Evolutionary conservation across 192 early-diverging fungal genomes (phyloP).

Genomic region (Mortierella antarctica): DNA sequence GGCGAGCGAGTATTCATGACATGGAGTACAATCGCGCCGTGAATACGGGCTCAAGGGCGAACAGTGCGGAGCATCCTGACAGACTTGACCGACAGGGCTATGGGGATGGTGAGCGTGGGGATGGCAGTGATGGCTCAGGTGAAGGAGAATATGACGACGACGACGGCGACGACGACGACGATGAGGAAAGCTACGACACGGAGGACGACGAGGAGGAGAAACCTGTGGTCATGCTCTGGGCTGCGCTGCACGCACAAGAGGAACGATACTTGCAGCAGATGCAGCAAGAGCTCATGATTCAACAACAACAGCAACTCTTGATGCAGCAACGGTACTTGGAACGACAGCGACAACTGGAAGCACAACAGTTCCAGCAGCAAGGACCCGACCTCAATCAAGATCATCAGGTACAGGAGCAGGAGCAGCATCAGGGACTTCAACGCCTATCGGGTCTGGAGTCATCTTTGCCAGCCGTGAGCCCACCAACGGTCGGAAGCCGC

Average conservation of each 20-base stretch:
- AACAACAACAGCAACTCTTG: slow-evolving; percentile 20
- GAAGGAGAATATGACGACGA: background rate
- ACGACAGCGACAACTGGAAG: slow-evolving; percentile 2
- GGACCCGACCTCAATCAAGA: too few species aligned
- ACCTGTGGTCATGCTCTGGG: slow-evolving; percentile 42
- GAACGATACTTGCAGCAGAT: slow-evolving; percentile 47
- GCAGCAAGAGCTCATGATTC: slow-evolving; percentile 28
- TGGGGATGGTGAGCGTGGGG: background rate
- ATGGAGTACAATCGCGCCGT: slow-evolving; percentile 46
- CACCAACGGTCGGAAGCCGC: slow-evolving; percentile 15
- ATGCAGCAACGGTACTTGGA: background rate
- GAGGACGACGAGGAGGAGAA: slow-evolving; percentile 22
- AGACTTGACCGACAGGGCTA: background rate
- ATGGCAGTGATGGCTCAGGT: too few species aligned
- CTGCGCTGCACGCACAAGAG: slow-evolving; percentile 37
- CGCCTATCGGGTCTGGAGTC: background rate
- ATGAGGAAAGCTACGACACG: background rate
- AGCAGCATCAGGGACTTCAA: background rate
- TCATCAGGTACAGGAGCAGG: slow-evolving; percentile 7
- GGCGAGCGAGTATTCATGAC: slow-evolving; percentile 37
- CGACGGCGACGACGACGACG: background rate
- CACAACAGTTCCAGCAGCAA: too few species aligned
- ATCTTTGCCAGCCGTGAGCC: background rate
- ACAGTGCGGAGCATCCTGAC: background rate
- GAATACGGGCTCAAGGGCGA: slow-evolving; percentile 3